Evolutionary conservation across 2,329 filamentous ascomycete genomes (phyloP).

Genomic region (Allantophomopsis lycopodina): DNA sequence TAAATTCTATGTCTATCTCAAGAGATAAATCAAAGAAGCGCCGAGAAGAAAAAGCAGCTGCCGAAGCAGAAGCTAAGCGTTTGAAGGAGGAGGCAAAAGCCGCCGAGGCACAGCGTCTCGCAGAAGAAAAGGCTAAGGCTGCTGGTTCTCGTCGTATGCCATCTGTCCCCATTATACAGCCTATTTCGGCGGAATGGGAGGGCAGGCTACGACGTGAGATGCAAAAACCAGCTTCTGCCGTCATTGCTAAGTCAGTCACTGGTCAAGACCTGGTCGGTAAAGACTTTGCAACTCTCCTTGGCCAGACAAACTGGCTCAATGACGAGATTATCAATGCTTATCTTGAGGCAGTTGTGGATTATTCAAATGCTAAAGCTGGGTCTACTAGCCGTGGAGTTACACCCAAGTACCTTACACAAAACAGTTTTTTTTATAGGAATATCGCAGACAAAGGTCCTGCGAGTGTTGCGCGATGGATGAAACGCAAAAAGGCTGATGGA

Average conservation of each 20-base stretch:
- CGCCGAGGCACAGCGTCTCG: background rate
- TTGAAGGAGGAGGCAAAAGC: conserved; percentile 5
- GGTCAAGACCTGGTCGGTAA: conserved; percentile 35
- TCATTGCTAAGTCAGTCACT: conserved; percentile 31
- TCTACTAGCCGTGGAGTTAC: conserved; percentile 22
- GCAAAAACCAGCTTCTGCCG: conserved; percentile 15
- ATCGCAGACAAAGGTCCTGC: conserved; percentile 32
- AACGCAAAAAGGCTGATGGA: conserved; percentile 41
- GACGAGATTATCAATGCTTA: conserved; percentile 63
- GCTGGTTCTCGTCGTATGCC: conserved; percentile 9
- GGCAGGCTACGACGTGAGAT: conserved; percentile 21
- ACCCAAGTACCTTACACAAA: conserved; percentile 48
- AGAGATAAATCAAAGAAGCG: background rate
- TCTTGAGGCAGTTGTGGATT: conserved; percentile 43
- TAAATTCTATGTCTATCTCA: no score
- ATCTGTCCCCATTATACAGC: conserved; percentile 8
- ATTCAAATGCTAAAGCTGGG: conserved; percentile 41
- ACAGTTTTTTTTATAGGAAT: conserved; percentile 51
- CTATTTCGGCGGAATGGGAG: conserved; percentile 24
- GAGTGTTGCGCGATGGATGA: conserved; percentile 38
- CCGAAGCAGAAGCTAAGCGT: conserved; percentile 8
- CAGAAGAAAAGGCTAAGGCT: background rate
- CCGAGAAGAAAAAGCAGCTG: background rate
- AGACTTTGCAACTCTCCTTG: conserved; percentile 51
- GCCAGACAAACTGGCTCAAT: conserved; percentile 52